A percentile compares a stretch with the other conserved stretches of the same genome.
Evolutionary conservation across 352 stramenopile genomes (phyloP).

Genomic region (Phytophthora sansomeana): DNA sequence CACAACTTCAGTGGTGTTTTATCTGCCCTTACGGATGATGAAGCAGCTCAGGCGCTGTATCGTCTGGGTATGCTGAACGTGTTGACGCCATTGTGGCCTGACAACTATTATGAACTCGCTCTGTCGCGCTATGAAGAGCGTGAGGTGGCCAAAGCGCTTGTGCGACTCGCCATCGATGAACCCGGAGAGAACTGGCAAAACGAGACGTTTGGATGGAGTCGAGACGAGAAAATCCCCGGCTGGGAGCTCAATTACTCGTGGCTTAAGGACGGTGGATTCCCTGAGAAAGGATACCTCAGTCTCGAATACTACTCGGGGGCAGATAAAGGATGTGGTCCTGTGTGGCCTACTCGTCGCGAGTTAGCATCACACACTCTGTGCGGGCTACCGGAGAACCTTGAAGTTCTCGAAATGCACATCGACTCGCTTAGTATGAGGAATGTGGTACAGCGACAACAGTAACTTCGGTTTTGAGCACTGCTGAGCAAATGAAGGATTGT

Average conservation of each 20-base stretch:
- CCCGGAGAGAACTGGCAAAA: conserved; percentile 84
- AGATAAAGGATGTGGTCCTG: conserved; percentile 72
- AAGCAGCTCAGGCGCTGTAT: conserved; percentile 69
- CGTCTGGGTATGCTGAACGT: conserved; percentile 80
- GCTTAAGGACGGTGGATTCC: conserved; percentile 82
- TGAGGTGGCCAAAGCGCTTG: conserved; percentile 74
- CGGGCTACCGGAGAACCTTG: conserved; percentile 57
- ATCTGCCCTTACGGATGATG: conserved; percentile 59
- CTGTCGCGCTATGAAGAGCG: conserved; percentile 76
- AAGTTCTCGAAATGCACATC: conserved; percentile 59
- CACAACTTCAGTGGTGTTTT: conserved; percentile 76
- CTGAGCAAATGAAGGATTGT: too few species aligned
- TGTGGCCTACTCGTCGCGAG: conserved; percentile 72
- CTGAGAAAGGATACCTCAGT: conserved; percentile 77
- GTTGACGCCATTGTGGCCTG: conserved; percentile 67
- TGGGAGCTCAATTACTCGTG: conserved; percentile 87
- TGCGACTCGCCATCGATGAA: conserved; percentile 82
- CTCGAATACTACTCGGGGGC: conserved; percentile 84
- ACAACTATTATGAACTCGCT: conserved; percentile 85
- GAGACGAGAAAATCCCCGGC: conserved; percentile 78
- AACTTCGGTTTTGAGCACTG: too few species aligned
- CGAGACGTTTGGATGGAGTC: conserved; percentile 81
- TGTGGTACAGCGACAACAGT: conserved; percentile 24
- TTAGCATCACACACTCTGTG: conserved; percentile 60
- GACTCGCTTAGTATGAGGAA: conserved; percentile 63